Evolutionary conservation across 768 basidiomycete species (phyloP), one percentile per base, ranked within the genome.

Genomic region (Psilocybe cyanescens): DNA sequence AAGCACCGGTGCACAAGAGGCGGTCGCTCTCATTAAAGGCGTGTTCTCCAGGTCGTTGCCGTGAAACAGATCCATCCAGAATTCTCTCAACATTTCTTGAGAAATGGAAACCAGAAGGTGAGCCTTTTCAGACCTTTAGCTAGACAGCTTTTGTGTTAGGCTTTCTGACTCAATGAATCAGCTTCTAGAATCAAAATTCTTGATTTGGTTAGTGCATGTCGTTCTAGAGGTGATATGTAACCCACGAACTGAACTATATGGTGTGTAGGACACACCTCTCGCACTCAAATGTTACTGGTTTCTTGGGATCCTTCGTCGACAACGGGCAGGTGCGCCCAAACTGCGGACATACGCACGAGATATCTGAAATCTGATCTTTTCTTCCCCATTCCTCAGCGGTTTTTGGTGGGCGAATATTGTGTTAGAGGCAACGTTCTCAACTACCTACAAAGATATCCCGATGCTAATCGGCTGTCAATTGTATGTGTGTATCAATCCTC

Each of bases 51-150:
- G 59, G 17, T 30, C 14, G 59, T 61, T 19, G 59, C 54, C 5
- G 54, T 61, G 53, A 61, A 61, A 47, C 24, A 55, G 19, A 12
- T 61, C 12, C 47, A 61, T 46, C 24, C 33, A 37, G 46, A 55
- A 9, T 47, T 55, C 6, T 29, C 46, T 35, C 46, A 37, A 8
- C 3, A 55, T 24, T 50, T 61, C n/a, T 12, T 30, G 4, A n/a
- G 35, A 2, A 19, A 56, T 53, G 29, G 44, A 8, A 49, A 49
- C 33, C 35, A 46, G 28, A 55, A 55, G 45, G 59, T 56, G 16
- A 48, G n/a, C 3, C n/a, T 44, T 12, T 54, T n/a, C 31, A 4
- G 29, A 33, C 33, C 5, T 17, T 17, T 19, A 17, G 8, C 35
- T 3, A 37, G 16, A 3, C 5, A 55, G 29, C 28, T n/a, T 33